phyloP scores from a whole-genome alignment of 2,329 filamentous ascomycete species.

The Podosphaera fusca region DNA sequence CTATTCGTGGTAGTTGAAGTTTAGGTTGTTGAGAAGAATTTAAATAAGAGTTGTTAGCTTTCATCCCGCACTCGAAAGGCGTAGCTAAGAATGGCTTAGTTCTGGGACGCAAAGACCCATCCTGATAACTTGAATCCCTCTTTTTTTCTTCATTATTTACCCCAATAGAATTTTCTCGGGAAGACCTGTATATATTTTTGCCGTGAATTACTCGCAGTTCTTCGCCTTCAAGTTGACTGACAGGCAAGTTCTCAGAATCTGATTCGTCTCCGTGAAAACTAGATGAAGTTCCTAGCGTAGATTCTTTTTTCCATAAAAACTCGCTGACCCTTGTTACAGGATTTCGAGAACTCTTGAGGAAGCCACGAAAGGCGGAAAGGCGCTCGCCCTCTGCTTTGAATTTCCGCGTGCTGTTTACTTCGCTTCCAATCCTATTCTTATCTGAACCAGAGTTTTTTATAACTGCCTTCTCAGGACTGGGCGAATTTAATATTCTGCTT shows the following conservation, averaged over 20 bases:
- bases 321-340: slow-evolving; percentile 39
- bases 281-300: slow-evolving; percentile 19
- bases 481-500: not conserved
- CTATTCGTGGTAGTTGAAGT: slow-evolving; percentile 18
- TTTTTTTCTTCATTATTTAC: slow-evolving; percentile 2
- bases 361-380: slow-evolving; percentile 37
- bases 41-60: not conserved
- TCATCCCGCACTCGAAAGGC: slow-evolving; percentile 16
- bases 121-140: slow-evolving; percentile 5
- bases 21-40: not conserved
- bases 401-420: slow-evolving; percentile 25
- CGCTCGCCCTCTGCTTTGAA: slow-evolving; percentile 20
- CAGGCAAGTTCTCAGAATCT: slow-evolving; percentile 19
- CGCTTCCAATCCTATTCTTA: slow-evolving; percentile 6
- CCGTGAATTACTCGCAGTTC: slow-evolving; percentile 16
- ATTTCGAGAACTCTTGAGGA: slow-evolving; percentile 53
- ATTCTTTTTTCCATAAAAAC: slow-evolving; percentile 34
- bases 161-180: slow-evolving; percentile 18
- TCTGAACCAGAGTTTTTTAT: slow-evolving; percentile 7
- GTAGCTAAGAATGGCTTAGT: slow-evolving; percentile 27
- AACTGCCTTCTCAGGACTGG: slow-evolving; percentile 19
- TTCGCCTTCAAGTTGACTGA: not conserved
- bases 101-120: slow-evolving; percentile 17
- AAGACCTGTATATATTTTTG: slow-evolving; percentile 19
- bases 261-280: slow-evolving; percentile 24